Evolutionary conservation across 345 rosid genomes (phyloP), one percentile per base, ranked within the genome.

Genomic region (Lenwebbia sp.): DNA sequence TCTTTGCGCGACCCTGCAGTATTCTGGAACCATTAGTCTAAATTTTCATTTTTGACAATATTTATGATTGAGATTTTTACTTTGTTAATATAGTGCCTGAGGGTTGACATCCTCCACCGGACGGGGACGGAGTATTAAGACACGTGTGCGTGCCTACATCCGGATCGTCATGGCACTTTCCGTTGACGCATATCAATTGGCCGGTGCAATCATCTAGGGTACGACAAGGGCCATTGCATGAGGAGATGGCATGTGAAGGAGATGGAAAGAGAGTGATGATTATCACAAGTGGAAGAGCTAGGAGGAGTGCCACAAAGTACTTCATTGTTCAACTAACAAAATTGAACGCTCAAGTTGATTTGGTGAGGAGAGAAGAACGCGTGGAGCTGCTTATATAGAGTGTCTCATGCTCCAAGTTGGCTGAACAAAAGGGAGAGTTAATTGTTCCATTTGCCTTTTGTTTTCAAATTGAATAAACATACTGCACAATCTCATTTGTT

Each of bases 91-190:
- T 83, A 3, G 85, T 65, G 25, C 90, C 90, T 0, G 87, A 55
- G 4, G 92, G 84, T 22, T 44, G 33, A 53, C 92, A 89, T 15
- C n/a, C 13, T 23, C 49, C 40, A 33, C 26, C 23, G 50, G 65
- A 44, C 4, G 84, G 23, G 9, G 88, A 30, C 6, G 75, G 74
- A 8, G 84, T 37, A 26, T 13, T 1, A 3, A 17, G 1, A 89
- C 94, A 93, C 13, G 26, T 88, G 40, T 84, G 76, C 21, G 92
- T 87, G 1, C 92, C 91, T 1, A 85, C 54, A 2, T 88, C 85
- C 0, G 92, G 94, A 82, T 93, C 90, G 10, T 93, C 89, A 28
- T 26, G 13, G 85, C 93, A 92, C 70, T 60, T 85, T 21, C 92
- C 87, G 19, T 87, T 53, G 30, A 87, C 87, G 89, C 93, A 89